Conservation (phyloP, 2,329 filamentous ascomycete species). For the Xylaria hypoxylon region DNA sequence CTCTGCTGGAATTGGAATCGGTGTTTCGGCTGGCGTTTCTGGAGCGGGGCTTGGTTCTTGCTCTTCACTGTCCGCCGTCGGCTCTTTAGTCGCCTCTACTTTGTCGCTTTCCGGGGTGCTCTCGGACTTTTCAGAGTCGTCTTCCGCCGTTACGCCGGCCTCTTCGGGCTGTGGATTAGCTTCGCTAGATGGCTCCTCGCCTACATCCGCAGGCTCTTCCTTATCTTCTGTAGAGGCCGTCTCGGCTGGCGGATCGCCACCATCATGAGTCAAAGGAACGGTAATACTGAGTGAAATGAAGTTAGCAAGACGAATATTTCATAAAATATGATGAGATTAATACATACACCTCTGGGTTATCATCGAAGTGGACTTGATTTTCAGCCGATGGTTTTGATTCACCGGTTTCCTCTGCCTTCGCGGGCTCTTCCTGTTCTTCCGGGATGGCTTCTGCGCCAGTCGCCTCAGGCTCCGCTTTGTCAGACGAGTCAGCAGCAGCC, state of each 20-base stretch:
- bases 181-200: conserved; percentile 1
- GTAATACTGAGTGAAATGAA: conserved; percentile 19
- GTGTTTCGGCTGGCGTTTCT: conserved; percentile 8
- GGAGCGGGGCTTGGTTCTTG: conserved; percentile 1
- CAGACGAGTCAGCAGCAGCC: not conserved
- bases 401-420: conserved; percentile 1
- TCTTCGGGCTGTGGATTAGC: conserved; percentile 2
- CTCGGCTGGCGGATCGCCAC: conserved; percentile 12
- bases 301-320: conserved; percentile 18
- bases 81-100: conserved; percentile 2
- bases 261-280: conserved; percentile 19
- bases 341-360: conserved; percentile 33
- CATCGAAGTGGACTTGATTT: conserved; percentile 27
- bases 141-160: not conserved
- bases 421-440: conserved; percentile 10
- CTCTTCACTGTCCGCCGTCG: not conserved
- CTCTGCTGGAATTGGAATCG: not conserved
- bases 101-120: conserved; percentile 10
- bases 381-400: conserved; percentile 16
- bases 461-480: conserved; percentile 28
- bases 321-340: not conserved
- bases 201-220: conserved; percentile 10
- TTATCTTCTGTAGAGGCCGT: conserved; percentile 2
- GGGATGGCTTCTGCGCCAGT: not conserved
- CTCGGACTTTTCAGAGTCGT: not conserved